A percentile compares a stretch with the other conserved stretches of the same genome.
Evolutionary conservation across 371 early-diverging fungal species (phyloP).

Genomic region (Choanephora cucurbitarum): DNA sequence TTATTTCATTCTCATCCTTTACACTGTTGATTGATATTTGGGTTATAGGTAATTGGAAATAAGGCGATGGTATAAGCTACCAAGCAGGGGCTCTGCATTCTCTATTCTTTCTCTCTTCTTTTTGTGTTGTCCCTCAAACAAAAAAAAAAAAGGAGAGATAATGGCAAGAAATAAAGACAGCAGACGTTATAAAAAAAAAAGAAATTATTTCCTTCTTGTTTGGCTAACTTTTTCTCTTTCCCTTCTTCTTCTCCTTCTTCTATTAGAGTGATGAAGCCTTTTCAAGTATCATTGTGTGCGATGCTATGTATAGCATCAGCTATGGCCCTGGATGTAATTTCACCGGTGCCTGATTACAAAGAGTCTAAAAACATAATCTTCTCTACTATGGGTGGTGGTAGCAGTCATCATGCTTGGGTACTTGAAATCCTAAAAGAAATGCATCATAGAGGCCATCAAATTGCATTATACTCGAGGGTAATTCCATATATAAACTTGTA

Average conservation of each 20-base stretch:
- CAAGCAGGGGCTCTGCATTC: too few relatives aligned
- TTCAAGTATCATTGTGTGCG: background rate
- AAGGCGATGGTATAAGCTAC: too few relatives aligned
- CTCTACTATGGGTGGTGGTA: slow-evolving; percentile 11
- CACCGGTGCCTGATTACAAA: slow-evolving; percentile 1
- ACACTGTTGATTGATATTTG: too few relatives aligned
- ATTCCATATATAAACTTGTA: background rate
- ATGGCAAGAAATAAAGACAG: too few relatives aligned
- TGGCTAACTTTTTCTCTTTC: too few relatives aligned
- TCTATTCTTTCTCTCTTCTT: too few relatives aligned
- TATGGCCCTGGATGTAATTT: background rate
- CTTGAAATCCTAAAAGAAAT: slow-evolving; percentile 21
- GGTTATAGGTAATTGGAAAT: too few relatives aligned
- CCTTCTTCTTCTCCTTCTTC: background rate
- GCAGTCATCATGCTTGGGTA: slow-evolving; percentile 18
- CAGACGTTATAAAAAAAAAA: too few relatives aligned
- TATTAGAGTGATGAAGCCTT: background rate
- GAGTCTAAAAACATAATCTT: slow-evolving; percentile 9
- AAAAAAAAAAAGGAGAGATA: too few relatives aligned
- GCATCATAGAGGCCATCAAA: slow-evolving; percentile 11
- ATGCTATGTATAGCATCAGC: background rate
- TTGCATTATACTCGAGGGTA: slow-evolving; percentile 14
- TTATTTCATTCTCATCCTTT: too few relatives aligned
- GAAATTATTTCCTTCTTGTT: too few relatives aligned
- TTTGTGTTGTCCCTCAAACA: too few relatives aligned